Evolutionary conservation across 1,139 yeast species (phyloP).

Genomic region (Debaryomyces fabryi): DNA sequence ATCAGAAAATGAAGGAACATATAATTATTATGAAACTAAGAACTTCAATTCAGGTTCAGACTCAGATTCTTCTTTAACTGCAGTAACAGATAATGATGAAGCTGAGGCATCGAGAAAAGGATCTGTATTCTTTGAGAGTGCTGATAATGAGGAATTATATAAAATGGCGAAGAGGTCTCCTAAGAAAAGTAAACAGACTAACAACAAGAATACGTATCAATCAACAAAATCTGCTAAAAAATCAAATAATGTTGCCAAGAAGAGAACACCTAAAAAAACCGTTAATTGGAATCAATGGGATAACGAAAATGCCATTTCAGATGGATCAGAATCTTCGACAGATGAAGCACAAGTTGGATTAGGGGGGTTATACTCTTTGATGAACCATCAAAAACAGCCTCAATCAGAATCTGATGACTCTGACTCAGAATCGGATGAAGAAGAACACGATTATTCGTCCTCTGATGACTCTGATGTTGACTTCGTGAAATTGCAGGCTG

Average conservation of each 20-base stretch:
- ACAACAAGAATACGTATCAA: background rate
- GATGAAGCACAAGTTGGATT: constrained; percentile 12
- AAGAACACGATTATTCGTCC: constrained; percentile 42
- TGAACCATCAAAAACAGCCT: constrained; percentile 18
- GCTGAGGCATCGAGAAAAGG: constrained; percentile 19
- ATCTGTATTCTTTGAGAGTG: constrained; percentile 11
- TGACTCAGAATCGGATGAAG: constrained; percentile 39
- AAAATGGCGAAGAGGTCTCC: background rate
- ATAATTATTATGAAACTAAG: constrained; percentile 12
- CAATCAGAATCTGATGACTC: constrained; percentile 23
- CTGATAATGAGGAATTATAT: background rate
- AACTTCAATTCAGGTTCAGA: constrained; percentile 19
- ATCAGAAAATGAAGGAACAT: constrained; percentile 20
- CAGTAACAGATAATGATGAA: constrained; percentile 40
- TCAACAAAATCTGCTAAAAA: constrained; percentile 10
- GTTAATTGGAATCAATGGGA: constrained; percentile 20
- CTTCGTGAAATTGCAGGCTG: constrained; percentile 69
- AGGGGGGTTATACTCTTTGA: constrained; percentile 9
- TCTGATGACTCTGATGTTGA: constrained; percentile 72
- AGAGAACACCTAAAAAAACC: constrained; percentile 31
- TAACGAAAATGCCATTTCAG: constrained; percentile 18
- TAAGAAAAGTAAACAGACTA: constrained; percentile 4
- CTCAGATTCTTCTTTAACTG: constrained; percentile 44
- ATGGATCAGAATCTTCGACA: constrained; percentile 15
- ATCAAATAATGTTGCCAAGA: constrained; percentile 19